phyloP scores from a whole-genome alignment of 1,139 yeast genomes.

The Taphrina wiesneri region DNA sequence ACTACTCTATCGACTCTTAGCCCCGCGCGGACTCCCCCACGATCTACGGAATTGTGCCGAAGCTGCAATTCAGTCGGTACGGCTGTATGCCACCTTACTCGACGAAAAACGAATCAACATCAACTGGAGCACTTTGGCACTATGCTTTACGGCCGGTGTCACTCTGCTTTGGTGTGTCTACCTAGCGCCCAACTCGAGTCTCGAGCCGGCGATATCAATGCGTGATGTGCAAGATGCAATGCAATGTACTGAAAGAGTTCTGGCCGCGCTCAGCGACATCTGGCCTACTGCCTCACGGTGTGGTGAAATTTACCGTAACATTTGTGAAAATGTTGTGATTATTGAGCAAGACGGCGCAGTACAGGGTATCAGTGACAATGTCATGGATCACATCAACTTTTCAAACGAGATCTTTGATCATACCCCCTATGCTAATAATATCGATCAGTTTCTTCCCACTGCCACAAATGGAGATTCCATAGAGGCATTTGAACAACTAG shows the following conservation, averaged over 20 bases:
- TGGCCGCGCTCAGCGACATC: slow-evolving; percentile 37
- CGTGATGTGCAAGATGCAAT: slow-evolving; percentile 33
- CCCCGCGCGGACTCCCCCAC: slow-evolving; percentile 35
- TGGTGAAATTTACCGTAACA: slow-evolving; percentile 4
- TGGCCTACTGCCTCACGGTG: slow-evolving; percentile 39
- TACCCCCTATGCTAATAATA: background rate
- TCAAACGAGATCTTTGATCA: slow-evolving; percentile 1
- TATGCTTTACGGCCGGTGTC: slow-evolving; percentile 37
- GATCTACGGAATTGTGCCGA: slow-evolving; percentile 35
- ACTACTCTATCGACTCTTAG: slow-evolving; percentile 36
- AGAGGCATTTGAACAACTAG: slow-evolving; percentile 27
- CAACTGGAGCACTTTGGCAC: slow-evolving; percentile 37
- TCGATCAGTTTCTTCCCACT: background rate
- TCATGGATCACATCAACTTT: slow-evolving; percentile 18
- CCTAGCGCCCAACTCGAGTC: slow-evolving; percentile 29
- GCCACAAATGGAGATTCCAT: background rate
- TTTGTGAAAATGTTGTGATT: slow-evolving; percentile 21
- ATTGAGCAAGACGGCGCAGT: slow-evolving; percentile 14
- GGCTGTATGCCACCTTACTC: slow-evolving; percentile 32
- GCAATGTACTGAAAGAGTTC: slow-evolving; percentile 29
- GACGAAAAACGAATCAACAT: slow-evolving; percentile 35
- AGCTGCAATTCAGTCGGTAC: slow-evolving; percentile 37
- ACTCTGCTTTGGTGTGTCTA: slow-evolving; percentile 37
- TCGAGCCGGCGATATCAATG: slow-evolving; percentile 25
- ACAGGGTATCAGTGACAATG: slow-evolving; percentile 18